Percentiles rank a stretch among this genome's conserved stretches.
Evolutionary conservation across 2,329 filamentous ascomycete species (phyloP).

Genomic region (Polychaeton citri): DNA sequence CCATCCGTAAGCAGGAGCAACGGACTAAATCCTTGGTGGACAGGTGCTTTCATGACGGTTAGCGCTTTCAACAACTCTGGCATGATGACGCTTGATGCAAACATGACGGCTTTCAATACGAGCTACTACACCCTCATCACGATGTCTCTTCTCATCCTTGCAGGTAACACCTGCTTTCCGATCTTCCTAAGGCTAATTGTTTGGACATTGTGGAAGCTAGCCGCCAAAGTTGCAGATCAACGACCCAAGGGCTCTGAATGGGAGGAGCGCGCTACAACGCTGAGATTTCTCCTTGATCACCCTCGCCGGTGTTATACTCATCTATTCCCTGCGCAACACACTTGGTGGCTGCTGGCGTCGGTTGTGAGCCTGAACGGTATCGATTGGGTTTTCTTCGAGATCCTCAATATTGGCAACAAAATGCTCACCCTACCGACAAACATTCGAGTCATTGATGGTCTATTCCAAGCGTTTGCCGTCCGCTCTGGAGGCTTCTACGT

Average conservation of each 20-base stretch:
- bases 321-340: slow-evolving; percentile 46
- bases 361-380: slow-evolving; percentile 40
- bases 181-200: slow-evolving; percentile 45
- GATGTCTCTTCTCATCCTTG: slow-evolving; percentile 36
- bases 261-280: slow-evolving; percentile 27
- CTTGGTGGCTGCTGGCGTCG: slow-evolving; percentile 42
- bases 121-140: slow-evolving; percentile 33
- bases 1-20: slow-evolving; percentile 38
- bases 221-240: slow-evolving; percentile 22
- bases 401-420: slow-evolving; percentile 44
- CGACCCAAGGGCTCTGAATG: slow-evolving; percentile 14
- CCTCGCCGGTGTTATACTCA: slow-evolving; percentile 50
- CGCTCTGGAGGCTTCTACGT: slow-evolving; percentile 38
- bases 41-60: slow-evolving; percentile 53
- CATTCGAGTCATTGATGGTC: slow-evolving; percentile 39
- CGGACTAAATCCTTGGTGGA: slow-evolving; percentile 53
- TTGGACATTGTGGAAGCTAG: slow-evolving; percentile 40
- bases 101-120: slow-evolving; percentile 48
- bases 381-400: slow-evolving; percentile 38
- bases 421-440: slow-evolving; percentile 35
- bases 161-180: slow-evolving; percentile 45
- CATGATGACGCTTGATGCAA: slow-evolving; percentile 53
- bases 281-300: slow-evolving; percentile 48
- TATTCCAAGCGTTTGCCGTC: slow-evolving; percentile 45
- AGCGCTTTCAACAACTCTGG: slow-evolving; percentile 62